Base-by-base conservation (phyloP, 192 early-diverging fungal genomes). In the Coemansia sp. region DNA sequence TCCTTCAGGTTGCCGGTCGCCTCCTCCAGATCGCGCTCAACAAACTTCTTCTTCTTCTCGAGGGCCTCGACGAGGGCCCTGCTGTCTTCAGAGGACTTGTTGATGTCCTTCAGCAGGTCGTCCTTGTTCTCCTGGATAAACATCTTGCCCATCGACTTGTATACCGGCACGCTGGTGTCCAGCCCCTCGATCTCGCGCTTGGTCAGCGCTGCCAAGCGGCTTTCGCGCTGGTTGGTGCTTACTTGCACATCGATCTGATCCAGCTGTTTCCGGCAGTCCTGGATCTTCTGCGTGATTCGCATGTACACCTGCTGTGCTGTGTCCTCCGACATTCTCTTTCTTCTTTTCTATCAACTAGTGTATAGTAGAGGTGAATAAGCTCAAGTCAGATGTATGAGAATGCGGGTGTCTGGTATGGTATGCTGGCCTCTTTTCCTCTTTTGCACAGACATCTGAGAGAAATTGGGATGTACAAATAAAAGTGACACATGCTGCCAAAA, bases 111-210 rank as follows among this genome's bases (percentile, higher is more conserved):
- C 15, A 79, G 56, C 16, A 84, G 16, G 6, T 42, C 62, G 23
- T 61, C 68, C 58, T 76, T 74, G 59, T 43, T 60, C 40, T 75
- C 81, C 42, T 78, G 76, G 26, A 79, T 61, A 63, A 84, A 84
- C 80, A 84, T 84, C 64, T 84, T 84, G 64, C 81, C 81, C 48
- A 79, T 70, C 18, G 76, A 75, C 56, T 71, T 78, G 70, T 84
- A 84, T 26, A 78, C 40, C 0, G 81, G 70, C 13, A 71, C 70
- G 1, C 58, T 52, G 10, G 6, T 37, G 65, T 72, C 73, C 16
- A 84, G 64, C 0, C 64, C 69, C 23, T 84, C 73, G 52, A 84
- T 56, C 49, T 84, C 81, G 59, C 76, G 76, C 56, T 64, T 66
- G 52, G 81, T 84, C 15, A 84, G 74, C 8, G 70, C 59, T 4